These are phyloP conservation scores for Alternaria panax DNA, from an alignment of 2,329 filamentous ascomycete species.

Conservation along the genomic window DNA sequence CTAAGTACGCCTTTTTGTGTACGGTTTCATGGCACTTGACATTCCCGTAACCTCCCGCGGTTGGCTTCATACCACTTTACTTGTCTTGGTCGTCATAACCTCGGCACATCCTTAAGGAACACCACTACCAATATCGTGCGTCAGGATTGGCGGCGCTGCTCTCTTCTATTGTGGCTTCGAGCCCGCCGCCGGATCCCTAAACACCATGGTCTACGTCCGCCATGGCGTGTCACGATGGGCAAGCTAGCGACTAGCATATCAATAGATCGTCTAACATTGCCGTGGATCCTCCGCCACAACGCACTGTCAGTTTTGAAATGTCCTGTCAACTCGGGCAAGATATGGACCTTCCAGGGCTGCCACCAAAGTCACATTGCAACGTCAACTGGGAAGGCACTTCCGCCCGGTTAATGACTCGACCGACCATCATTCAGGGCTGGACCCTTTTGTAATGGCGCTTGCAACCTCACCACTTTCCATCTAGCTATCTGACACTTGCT, in stretches of 20 bases:
- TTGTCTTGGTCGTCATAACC: slow-evolving; percentile 3
- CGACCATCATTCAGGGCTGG: not conserved
- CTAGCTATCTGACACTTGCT: slow-evolving; percentile 10
- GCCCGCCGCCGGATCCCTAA: slow-evolving; percentile 19
- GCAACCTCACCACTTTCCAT: slow-evolving; percentile 2
- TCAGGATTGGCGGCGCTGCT: slow-evolving; percentile 23
- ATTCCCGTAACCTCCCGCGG: slow-evolving; percentile 7
- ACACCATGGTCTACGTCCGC: slow-evolving; percentile 24
- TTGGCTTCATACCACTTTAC: slow-evolving; percentile 8
- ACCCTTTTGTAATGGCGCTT: not conserved
- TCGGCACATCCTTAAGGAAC: slow-evolving; percentile 4
- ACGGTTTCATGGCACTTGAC: slow-evolving; percentile 4
- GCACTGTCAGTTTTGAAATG: slow-evolving; percentile 16
- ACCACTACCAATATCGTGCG: slow-evolving; percentile 4
- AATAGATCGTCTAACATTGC: slow-evolving; percentile 25
- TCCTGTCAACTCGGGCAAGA: slow-evolving; percentile 14
- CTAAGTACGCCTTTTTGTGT: not conserved
- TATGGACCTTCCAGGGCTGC: not conserved
- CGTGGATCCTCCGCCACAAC: slow-evolving; percentile 20
- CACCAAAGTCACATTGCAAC: not conserved
- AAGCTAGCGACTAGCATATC: slow-evolving; percentile 25
- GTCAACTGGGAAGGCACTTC: slow-evolving; percentile 6
- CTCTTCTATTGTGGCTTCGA: slow-evolving; percentile 16
- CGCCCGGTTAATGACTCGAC: slow-evolving; percentile 10
- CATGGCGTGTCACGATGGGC: slow-evolving; percentile 13